These are phyloP conservation scores for Venustampulla echinocandica DNA, from an alignment of 495 filamentous ascomycete species.

Conservation along the genomic window DNA sequence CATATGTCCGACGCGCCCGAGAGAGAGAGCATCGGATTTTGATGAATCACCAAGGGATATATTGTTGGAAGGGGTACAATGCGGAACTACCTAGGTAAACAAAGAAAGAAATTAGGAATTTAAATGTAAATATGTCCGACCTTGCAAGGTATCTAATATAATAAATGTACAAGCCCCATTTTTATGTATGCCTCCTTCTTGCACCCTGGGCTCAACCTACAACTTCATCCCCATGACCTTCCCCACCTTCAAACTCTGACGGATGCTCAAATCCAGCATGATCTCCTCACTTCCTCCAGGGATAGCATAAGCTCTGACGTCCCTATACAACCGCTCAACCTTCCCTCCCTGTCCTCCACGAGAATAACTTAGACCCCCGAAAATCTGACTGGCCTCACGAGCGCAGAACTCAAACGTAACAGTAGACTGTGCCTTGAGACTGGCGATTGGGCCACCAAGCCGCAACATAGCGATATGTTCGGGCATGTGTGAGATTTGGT, in stretches of 20 bases:
- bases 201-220: too few relatives aligned
- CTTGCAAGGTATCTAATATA: too few relatives aligned
- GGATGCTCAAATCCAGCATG: conserved; percentile 94
- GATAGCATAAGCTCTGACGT: conserved; percentile 97
- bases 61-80: too few relatives aligned
- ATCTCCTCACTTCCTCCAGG: conserved; percentile 97
- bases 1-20: too few relatives aligned
- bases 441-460: conserved; percentile 88
- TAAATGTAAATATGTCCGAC: too few relatives aligned
- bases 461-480: conserved; percentile 94
- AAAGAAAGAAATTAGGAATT: too few relatives aligned
- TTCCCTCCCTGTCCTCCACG: conserved; percentile 93
- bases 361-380: conserved; percentile 86
- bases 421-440: conserved; percentile 87
- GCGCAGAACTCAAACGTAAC: conserved; percentile 96
- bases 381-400: conserved; percentile 90
- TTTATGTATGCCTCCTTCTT: too few relatives aligned
- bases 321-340: conserved; percentile 89
- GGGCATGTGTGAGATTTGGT: conserved; percentile 85
- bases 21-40: too few relatives aligned
- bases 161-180: too few relatives aligned
- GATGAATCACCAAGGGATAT: too few relatives aligned
- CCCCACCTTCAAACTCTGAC: conserved; percentile 83
- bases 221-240: conserved; percentile 94
- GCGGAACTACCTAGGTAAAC: too few relatives aligned